Percentiles rank a stretch among this genome's conserved stretches.
These are phyloP conservation scores for Colletotrichum cereale DNA, from an alignment of 2,329 filamentous ascomycete species.

Conservation along the genomic window DNA sequence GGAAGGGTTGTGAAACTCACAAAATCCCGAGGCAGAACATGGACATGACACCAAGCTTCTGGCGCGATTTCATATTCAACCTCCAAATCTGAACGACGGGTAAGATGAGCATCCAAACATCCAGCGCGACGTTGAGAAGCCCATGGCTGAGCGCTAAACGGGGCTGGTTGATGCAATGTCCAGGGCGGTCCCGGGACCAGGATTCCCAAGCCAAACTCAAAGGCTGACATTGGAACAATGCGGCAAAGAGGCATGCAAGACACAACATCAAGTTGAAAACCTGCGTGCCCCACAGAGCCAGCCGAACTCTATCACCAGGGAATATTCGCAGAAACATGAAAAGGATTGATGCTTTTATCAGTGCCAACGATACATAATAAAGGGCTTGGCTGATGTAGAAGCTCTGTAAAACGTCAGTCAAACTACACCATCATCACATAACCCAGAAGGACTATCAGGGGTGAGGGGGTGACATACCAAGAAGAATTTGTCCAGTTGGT, in stretches of 20 bases:
- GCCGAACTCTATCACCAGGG: conserved; percentile 46
- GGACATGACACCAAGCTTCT: neutral
- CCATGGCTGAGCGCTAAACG: neutral
- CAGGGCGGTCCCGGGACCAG: neutral
- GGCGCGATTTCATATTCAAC: neutral
- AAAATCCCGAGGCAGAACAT: conserved; percentile 21
- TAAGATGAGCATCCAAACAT: conserved; percentile 17
- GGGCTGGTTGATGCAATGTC: neutral
- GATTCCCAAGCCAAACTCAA: neutral
- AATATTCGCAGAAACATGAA: conserved; percentile 54
- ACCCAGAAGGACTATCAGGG: neutral
- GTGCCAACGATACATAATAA: conserved; percentile 50
- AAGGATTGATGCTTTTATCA: conserved; percentile 52
- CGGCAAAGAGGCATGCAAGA: conserved; percentile 48
- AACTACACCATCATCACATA: too few species aligned
- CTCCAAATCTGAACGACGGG: neutral
- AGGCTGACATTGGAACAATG: conserved; percentile 44
- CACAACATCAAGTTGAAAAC: conserved; percentile 6
- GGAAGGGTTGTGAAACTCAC: neutral
- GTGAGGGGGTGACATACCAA: neutral
- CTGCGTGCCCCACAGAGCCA: conserved; percentile 42
- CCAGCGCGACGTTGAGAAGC: neutral
- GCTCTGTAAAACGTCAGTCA: neutral
- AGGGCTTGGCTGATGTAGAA: neutral
- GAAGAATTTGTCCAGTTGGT: neutral